These are phyloP conservation scores for Stemphylium vesicarium DNA, from an alignment of 2,329 filamentous ascomycete genomes.

Conservation along the genomic window DNA sequence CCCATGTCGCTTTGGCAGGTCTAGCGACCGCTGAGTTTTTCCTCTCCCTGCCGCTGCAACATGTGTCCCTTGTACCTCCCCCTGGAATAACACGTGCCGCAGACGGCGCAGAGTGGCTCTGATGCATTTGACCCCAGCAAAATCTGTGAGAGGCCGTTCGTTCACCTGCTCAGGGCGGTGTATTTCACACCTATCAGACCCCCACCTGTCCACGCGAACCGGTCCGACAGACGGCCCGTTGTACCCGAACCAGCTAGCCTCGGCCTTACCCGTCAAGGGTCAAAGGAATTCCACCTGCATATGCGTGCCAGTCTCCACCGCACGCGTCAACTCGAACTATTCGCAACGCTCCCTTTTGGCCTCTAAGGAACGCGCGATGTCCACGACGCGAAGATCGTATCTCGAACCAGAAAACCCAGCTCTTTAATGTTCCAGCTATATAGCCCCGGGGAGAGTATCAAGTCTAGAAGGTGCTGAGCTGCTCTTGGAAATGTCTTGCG, in stretches of 20 bases:
- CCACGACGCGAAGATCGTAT: neutral
- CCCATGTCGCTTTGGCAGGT: neutral
- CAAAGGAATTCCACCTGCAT: neutral
- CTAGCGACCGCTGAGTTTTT: neutral
- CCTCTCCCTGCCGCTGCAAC: neutral
- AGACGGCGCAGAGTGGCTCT: neutral
- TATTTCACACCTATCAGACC: slow-evolving; percentile 1
- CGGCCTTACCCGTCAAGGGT: slow-evolving; percentile 2
- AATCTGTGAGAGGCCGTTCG: neutral
- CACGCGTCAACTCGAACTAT: slow-evolving; percentile 2
- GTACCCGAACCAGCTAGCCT: neutral
- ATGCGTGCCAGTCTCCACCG: neutral
- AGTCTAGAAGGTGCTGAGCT: neutral
- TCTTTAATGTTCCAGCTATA: neutral
- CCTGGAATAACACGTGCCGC: neutral
- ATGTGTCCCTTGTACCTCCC: neutral
- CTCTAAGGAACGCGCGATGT: too few species aligned
- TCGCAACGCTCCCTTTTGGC: too few species aligned
- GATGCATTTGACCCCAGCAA: neutral
- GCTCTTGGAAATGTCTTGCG: neutral
- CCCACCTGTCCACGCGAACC: neutral
- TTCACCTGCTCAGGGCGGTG: neutral
- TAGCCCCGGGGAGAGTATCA: neutral
- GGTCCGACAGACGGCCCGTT: slow-evolving; percentile 2
- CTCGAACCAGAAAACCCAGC: neutral